Base-by-base conservation (phyloP, 1,284 basidiomycete species). In the Tausonia pullulans region DNA sequence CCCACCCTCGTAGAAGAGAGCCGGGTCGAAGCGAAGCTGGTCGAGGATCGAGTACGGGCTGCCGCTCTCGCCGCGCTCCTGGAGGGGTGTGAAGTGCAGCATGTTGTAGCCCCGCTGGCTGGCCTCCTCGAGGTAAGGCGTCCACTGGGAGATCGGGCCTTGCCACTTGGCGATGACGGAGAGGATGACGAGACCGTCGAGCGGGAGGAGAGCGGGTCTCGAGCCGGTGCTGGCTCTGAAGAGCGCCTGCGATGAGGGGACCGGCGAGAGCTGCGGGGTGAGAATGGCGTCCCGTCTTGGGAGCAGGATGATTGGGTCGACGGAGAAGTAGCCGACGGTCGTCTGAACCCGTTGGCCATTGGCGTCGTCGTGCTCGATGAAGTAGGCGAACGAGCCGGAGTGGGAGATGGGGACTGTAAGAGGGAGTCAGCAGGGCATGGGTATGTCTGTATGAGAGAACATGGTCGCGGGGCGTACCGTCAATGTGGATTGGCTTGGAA, bases 141-240 rank as follows among this genome's bases (percentile, higher is more conserved):
- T 81, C 93, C 94, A 97, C 46, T 84, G 78, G 10, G 78, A 75
- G 44, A 90, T 76, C 1, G 85, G 81, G 2, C 92, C 94, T 89
- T 96, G 95, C 94, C 94, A 97, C 76, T 97, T 97, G 2, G 91
- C 93, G 56, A 97, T 85, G 55, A 93, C 81, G 6, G 90, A 92
- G 65, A 96, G 79, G 70, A 96, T 87, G 50, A 87, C 83, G 13
- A 97, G 81, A 9, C 87, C 89, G 74, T 95, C 87, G 44, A 96
- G 80, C 2, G 90, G 86, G 9, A 96, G 78, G 69, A 87, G 58
- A 63, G 74, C 73, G 27, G 27, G 27, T 27, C 27, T 27, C 27
- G 27, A 27, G 27, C 27, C 27, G 27, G 27, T 27, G 27, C 27
- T 27, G 27, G 27, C 27, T 27, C 27, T 27, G 27, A 27, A 27